These are phyloP conservation scores for Globisporangium cederbergense DNA, from an alignment of 352 stramenopile species.

Conservation along the genomic window DNA sequence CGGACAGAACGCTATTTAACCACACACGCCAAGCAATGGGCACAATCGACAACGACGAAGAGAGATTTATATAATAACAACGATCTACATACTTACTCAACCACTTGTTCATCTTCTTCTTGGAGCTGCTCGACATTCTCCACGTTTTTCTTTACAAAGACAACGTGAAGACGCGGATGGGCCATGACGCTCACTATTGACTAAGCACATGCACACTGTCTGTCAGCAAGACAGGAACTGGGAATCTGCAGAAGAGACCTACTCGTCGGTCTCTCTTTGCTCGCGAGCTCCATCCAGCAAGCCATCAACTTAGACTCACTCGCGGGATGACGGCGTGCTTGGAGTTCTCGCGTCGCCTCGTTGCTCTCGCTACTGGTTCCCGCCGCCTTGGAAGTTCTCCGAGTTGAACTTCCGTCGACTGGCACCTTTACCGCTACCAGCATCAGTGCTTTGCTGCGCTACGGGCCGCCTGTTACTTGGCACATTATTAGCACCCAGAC, in stretches of 20 bases:
- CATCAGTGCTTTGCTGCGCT: background rate
- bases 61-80: slow-evolving; percentile 8
- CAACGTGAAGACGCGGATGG: background rate
- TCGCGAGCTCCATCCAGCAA: background rate
- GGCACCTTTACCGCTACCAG: background rate
- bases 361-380: slow-evolving; percentile 6
- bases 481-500: background rate
- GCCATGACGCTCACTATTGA: background rate
- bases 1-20: slow-evolving; percentile 65
- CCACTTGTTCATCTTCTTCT: background rate
- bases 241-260: slow-evolving; percentile 4
- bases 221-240: background rate
- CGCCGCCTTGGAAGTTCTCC: slow-evolving; percentile 9
- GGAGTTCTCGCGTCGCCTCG: background rate
- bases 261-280: background rate
- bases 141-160: background rate
- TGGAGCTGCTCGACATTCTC: background rate
- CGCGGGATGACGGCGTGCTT: background rate
- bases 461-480: background rate
- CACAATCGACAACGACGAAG: background rate
- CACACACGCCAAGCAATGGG: background rate
- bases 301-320: background rate
- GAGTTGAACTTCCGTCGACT: background rate
- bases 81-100: background rate
- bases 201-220: background rate